Evolutionary conservation across 352 stramenopile genomes (phyloP).

Genomic region (Phytopythium aichiense): DNA sequence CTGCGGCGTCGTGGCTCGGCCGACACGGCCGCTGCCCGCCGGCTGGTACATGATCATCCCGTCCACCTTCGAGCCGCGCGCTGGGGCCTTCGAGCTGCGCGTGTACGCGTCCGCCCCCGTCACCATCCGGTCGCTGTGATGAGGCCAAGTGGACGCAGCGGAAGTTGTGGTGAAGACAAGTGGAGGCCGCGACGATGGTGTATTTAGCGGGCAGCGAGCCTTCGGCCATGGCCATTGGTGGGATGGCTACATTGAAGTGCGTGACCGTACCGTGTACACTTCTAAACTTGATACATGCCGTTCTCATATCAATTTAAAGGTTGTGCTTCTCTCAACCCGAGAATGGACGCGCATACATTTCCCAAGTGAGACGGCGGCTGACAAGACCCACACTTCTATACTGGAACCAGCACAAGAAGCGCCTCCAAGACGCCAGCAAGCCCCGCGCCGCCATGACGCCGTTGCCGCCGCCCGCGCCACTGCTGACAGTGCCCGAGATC

Average conservation of each 20-base stretch:
- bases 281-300: background rate
- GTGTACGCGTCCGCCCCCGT: constrained; percentile 45
- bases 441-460: background rate
- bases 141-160: background rate
- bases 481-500: constrained; percentile 42
- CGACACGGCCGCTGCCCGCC: constrained; percentile 21
- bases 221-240: background rate
- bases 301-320: background rate
- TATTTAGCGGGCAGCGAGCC: background rate
- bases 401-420: too few species aligned
- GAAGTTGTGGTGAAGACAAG: too few species aligned
- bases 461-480: constrained; percentile 36
- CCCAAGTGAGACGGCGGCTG: background rate
- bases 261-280: background rate
- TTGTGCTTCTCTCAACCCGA: background rate
- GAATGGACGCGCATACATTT: constrained; percentile 1
- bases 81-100: constrained; percentile 50
- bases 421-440: too few species aligned
- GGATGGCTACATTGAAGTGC: background rate
- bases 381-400: too few species aligned
- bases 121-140: constrained; percentile 30
- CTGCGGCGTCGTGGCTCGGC: constrained; percentile 47
- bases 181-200: background rate
- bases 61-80: constrained; percentile 70
- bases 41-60: constrained; percentile 75